Base-by-base conservation (phyloP, 345 rosid species). In the Trapa incisa region DNA sequence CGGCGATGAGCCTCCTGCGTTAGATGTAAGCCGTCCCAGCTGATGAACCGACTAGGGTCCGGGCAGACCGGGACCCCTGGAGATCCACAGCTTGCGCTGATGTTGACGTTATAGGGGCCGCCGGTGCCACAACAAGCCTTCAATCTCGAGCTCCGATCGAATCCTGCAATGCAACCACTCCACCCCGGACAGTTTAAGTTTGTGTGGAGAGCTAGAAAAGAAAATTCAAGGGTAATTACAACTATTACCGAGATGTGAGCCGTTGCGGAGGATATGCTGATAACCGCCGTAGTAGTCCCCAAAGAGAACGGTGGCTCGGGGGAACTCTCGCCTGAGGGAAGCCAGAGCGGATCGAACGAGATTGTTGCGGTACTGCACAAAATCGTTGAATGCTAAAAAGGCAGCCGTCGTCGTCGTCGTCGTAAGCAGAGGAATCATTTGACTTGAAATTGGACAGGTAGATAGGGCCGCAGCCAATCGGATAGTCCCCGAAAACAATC, bases 11-110 rank as follows among this genome's bases (percentile, higher is more conserved):
- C 72, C 6, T 36, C 52, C 50, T 73, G 72, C 0, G 76, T 73
- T n/a, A 68, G 63, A 48, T 73, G 76, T 37, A 69, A 15, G 37
- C 76, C 76, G 33, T 73, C 76, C 76, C 76, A 73, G 60, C 69
- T 69, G 36, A 73, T 68, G 68, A 41, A 47, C 65, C 50, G 1
- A 8, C 58, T 47, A 1, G 76, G 76, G 43, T 68, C 56, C 5
- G 68, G 68, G 47, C 76, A 68, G 57, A 65, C 72, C 0, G 32
- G 42, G 45, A 73, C 66, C 1, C 61, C 66, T 0, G 60, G 29
- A 1, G 65, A 64, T 73, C 76, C 76, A 47, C 76, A 73, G 47
- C 65, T 22, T 37, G 13, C 61, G 61, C 47, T 22, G 48, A 8
- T 13, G 48, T 57, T 38, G 41, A 35, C 68, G 72, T 68, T 68